These are phyloP conservation scores for Pseudocercospora cruenta DNA, from an alignment of 2,329 filamentous ascomycete species.

Conservation along the genomic window DNA sequence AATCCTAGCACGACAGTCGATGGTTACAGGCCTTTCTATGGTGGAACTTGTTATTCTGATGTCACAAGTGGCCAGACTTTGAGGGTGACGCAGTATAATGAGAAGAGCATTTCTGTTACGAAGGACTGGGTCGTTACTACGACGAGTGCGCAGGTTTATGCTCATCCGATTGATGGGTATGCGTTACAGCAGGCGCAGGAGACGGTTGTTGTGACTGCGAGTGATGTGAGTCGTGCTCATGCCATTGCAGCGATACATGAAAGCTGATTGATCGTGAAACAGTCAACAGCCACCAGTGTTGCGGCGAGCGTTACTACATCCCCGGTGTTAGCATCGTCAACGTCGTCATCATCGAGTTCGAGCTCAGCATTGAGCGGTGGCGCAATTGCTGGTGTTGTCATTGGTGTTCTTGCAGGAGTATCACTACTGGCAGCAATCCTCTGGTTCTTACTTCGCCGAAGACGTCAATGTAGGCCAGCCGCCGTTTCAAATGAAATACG, in stretches of 20 bases:
- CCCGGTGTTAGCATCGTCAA: neutral
- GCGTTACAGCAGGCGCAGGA: constrained; percentile 13
- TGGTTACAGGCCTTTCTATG: constrained; percentile 20
- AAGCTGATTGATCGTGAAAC: neutral
- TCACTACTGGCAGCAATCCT: constrained; percentile 3
- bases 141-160: constrained; percentile 16
- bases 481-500: neutral
- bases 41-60: constrained; percentile 24
- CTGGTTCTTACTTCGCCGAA: constrained; percentile 10
- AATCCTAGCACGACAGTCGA: constrained; percentile 20
- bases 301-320: too few species aligned
- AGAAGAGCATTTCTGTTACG: constrained; percentile 14
- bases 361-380: constrained; percentile 2
- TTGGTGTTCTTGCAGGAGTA: constrained; percentile 12
- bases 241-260: too few species aligned
- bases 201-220: constrained; percentile 10
- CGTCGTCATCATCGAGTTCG: neutral
- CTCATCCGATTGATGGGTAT: constrained; percentile 25
- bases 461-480: neutral
- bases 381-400: constrained; percentile 16
- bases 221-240: neutral
- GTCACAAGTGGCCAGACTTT: constrained; percentile 9
- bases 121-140: constrained; percentile 12
- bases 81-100: constrained; percentile 21
- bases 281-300: too few species aligned